phyloP scores from a whole-genome alignment of 164 flowering plant species.

The Kingdonia uniflora region DNA sequence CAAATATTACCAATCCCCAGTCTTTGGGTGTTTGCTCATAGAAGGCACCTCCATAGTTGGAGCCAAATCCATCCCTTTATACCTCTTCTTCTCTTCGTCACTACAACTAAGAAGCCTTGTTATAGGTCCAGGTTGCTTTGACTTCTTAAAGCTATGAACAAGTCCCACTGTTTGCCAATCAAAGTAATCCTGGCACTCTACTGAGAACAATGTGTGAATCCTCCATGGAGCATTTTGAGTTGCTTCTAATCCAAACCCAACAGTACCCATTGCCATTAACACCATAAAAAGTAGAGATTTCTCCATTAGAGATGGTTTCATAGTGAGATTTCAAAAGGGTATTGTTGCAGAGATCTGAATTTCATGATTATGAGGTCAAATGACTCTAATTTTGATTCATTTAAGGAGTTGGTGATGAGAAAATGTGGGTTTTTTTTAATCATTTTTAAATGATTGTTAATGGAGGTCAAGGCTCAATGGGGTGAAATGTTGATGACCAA shows the following conservation, averaged over 20 bases:
- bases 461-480: too few species aligned
- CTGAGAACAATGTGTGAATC: constrained; percentile 95
- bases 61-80: constrained; percentile 82
- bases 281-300: constrained; percentile 15
- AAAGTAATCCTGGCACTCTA: constrained; percentile 91
- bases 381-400: neutral
- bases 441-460: neutral
- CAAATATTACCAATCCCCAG: constrained; percentile 77
- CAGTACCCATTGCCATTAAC: constrained; percentile 7
- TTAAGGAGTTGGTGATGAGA: neutral
- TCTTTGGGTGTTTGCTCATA: constrained; percentile 89
- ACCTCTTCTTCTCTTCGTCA: constrained; percentile 71
- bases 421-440: neutral
- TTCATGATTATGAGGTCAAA: constrained; percentile 7
- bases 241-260: constrained; percentile 17
- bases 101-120: constrained; percentile 95
- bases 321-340: constrained; percentile 21
- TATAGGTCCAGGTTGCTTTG: constrained; percentile 78
- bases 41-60: constrained; percentile 96
- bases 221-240: constrained; percentile 48
- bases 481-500: too few species aligned
- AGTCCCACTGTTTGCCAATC: constrained; percentile 99
- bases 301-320: constrained; percentile 22
- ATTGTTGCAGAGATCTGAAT: constrained; percentile 8
- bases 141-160: constrained; percentile 80